phyloP scores from a whole-genome alignment of 345 rosid genomes.

The Arabidopsis suecica region DNA sequence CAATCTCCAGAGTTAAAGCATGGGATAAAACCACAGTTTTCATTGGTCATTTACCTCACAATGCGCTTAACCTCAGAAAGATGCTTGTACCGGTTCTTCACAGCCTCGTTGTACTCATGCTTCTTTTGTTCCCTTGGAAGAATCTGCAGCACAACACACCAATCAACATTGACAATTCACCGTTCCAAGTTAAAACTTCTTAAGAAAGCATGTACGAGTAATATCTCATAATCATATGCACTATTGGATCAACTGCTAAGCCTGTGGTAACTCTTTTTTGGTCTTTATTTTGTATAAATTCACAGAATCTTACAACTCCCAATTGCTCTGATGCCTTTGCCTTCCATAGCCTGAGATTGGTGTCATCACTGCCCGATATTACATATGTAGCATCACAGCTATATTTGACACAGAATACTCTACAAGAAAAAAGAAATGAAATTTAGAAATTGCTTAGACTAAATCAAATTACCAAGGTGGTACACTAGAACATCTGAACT shows the following conservation, averaged over 20 bases:
- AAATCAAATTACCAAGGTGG: neutral
- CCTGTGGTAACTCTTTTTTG: neutral
- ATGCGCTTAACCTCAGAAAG: slow-evolving; percentile 92
- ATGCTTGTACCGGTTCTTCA: slow-evolving; percentile 87
- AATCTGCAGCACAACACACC: slow-evolving; percentile 53
- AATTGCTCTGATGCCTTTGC: slow-evolving; percentile 96
- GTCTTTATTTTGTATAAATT: slow-evolving; percentile 21
- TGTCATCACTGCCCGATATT: slow-evolving; percentile 95
- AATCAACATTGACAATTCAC: slow-evolving; percentile 13
- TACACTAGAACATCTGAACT: neutral
- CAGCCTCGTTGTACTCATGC: slow-evolving; percentile 83
- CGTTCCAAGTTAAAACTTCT: neutral
- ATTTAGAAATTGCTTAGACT: neutral
- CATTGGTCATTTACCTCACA: slow-evolving; percentile 56
- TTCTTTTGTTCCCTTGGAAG: slow-evolving; percentile 87
- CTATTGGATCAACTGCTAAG: neutral
- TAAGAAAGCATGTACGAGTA: slow-evolving; percentile 1
- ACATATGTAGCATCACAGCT: slow-evolving; percentile 93
- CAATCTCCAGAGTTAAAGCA: slow-evolving; percentile 4
- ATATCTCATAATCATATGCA: slow-evolving; percentile 7
- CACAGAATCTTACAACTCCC: slow-evolving; percentile 81
- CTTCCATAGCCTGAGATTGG: slow-evolving; percentile 96
- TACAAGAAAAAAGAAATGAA: slow-evolving; percentile 35
- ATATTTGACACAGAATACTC: slow-evolving; percentile 94
- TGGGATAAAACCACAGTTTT: neutral